Evolutionary conservation across 2,329 filamentous ascomycete genomes (phyloP).

Genomic region (Arthrobotrys sinensis): DNA sequence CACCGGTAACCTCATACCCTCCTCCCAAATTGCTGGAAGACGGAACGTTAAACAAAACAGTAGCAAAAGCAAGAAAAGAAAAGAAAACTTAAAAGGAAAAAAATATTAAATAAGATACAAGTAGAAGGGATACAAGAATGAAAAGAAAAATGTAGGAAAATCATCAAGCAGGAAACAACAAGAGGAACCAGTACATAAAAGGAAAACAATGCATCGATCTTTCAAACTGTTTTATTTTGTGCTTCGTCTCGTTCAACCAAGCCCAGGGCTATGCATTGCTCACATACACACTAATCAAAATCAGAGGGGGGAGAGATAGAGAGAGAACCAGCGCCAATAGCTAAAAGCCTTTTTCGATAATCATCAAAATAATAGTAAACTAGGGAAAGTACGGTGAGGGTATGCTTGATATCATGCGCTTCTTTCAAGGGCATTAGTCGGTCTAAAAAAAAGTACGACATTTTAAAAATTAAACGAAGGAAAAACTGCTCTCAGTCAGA

Average conservation of each 20-base stretch:
- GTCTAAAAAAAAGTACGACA: slow-evolving; percentile 1
- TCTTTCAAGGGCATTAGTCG: slow-evolving; percentile 12
- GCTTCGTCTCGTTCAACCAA: slow-evolving; percentile 1
- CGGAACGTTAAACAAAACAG: too few species aligned
- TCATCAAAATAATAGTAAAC: slow-evolving; percentile 4
- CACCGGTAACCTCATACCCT: too few species aligned
- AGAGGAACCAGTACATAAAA: background rate
- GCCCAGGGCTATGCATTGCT: slow-evolving; percentile 14
- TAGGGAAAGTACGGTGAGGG: background rate
- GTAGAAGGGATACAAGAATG: background rate
- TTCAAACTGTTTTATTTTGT: background rate
- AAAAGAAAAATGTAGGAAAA: background rate
- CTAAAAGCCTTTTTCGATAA: slow-evolving; percentile 7
- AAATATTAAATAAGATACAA: slow-evolving; percentile 30
- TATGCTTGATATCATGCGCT: slow-evolving; percentile 24
- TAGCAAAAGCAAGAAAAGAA: background rate
- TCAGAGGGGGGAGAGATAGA: background rate
- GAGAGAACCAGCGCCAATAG: slow-evolving; percentile 11
- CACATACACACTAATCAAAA: slow-evolving; percentile 14
- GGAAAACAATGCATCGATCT: slow-evolving; percentile 9
- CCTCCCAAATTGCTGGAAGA: too few species aligned
- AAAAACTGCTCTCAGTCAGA: background rate
- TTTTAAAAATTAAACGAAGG: slow-evolving; percentile 6
- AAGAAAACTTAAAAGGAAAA: background rate
- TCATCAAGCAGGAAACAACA: background rate